Evolutionary conservation across 441 rosid genomes (phyloP).

Genomic region (Syzygium syzygioides): DNA sequence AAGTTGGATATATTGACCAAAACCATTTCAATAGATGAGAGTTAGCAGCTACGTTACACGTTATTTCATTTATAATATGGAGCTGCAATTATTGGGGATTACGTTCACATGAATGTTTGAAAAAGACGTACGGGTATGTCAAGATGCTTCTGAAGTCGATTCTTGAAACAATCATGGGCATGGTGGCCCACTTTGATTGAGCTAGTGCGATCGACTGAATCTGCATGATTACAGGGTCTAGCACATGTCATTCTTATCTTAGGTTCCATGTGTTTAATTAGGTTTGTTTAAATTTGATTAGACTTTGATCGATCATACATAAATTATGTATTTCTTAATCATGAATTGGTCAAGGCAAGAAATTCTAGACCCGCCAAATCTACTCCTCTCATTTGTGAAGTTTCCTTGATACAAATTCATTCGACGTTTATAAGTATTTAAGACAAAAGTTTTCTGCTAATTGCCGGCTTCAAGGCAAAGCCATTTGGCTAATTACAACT

Average conservation of each 20-base stretch:
- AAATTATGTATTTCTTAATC: neutral
- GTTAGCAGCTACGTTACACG: neutral
- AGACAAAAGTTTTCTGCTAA: neutral
- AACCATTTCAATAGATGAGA: neutral
- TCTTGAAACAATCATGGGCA: neutral
- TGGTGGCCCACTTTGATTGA: neutral
- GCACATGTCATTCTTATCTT: neutral
- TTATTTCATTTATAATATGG: neutral
- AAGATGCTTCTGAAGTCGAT: neutral
- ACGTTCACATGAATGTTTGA: neutral
- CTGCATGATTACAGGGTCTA: neutral
- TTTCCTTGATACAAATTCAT: neutral
- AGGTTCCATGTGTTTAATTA: fast-evolving
- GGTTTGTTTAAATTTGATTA: neutral
- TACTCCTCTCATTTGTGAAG: neutral
- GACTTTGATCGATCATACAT: neutral
- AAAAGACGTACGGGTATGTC: neutral
- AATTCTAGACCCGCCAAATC: neutral
- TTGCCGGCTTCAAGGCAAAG: neutral
- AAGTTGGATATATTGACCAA: neutral
- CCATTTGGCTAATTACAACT: too few species aligned
- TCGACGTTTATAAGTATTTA: neutral
- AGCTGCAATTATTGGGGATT: neutral
- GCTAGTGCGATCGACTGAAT: neutral
- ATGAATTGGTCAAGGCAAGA: neutral